Evolutionary conservation across 768 basidiomycete species (phyloP), one percentile per base, ranked within the genome.

Genomic region (Rhizopogon vulgaris): DNA sequence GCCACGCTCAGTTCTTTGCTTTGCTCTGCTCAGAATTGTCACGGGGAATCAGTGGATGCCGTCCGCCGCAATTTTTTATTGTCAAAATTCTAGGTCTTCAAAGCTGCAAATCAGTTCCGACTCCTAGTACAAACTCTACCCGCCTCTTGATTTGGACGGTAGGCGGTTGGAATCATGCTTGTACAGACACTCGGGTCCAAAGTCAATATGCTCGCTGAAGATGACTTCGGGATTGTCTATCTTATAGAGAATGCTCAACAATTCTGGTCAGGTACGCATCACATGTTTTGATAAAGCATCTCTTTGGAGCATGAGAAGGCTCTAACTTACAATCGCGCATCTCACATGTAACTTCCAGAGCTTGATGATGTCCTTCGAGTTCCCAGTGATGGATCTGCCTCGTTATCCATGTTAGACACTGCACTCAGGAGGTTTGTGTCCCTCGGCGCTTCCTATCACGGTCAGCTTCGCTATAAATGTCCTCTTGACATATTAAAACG

Each of bases 381-480:
- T 7, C 83, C 86, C 1, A 76, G 76, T 34, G 77, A 83, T 56
- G 67, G 70, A 10, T 63, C 74, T 2, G 77, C 79, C 22, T 88
- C 86, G 0, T 74, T 98, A 18, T 78, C 78, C 3, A 73, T 82
- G 52, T 76, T 98, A 6, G 95, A 98, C 66, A 79, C 84, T 27
- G 80, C 90, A 0, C 66, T 96, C 47, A 75, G 80, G 61, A 80
- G 87, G 56, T 95, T 85, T 66, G 69, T 93, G 52, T 76, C 82
- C 3, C 74, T 96, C 41, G 90, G 90, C 59, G 79, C 90, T 24
- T 79, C 83, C 27, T 94, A 94, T 69, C 94, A 96, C 66, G 89
- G 94, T 86, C 63, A 60, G 84, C 70, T 49, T 15, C 28, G 18
- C 36, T 22, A 40, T 39, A 27, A 42, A 17, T 28, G 52, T 54